These are phyloP conservation scores for Copromyces sp. DNA, from an alignment of 495 filamentous ascomycete species.

Conservation along the genomic window DNA sequence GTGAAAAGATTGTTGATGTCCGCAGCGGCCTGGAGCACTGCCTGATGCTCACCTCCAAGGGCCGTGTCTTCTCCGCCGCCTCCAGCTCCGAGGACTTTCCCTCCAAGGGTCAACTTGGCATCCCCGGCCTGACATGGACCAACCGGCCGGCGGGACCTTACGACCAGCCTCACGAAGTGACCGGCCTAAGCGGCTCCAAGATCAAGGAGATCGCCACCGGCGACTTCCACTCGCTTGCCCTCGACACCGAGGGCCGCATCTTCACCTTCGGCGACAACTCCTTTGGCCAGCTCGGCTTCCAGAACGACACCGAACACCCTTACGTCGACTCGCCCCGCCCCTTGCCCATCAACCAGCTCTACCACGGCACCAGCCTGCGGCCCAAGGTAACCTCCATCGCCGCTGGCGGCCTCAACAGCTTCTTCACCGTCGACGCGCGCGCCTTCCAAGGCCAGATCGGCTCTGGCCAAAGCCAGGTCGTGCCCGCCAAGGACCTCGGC, in stretches of 20 bases:
- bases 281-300: constrained; percentile 73
- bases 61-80: constrained; percentile 78
- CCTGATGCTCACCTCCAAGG: constrained; percentile 72
- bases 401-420: constrained; percentile 78
- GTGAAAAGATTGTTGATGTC: constrained; percentile 66
- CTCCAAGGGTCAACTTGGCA: constrained; percentile 72
- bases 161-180: constrained; percentile 64
- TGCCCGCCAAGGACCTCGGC: constrained; percentile 31
- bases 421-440: constrained; percentile 73
- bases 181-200: constrained; percentile 39
- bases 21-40: constrained; percentile 74
- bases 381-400: constrained; percentile 61
- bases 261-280: constrained; percentile 89
- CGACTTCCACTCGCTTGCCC: constrained; percentile 74
- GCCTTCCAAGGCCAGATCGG: constrained; percentile 17
- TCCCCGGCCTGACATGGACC: constrained; percentile 70
- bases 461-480: not conserved
- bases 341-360: constrained; percentile 59
- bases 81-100: constrained; percentile 70
- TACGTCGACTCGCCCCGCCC: constrained; percentile 58
- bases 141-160: constrained; percentile 69
- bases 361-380: constrained; percentile 47
- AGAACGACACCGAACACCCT: constrained; percentile 48
- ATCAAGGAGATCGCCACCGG: constrained; percentile 69
- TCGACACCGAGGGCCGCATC: constrained; percentile 64